phyloP scores from a whole-genome alignment of 139 green algal genomes.

The Chlamydomonas schloesseri region DNA sequence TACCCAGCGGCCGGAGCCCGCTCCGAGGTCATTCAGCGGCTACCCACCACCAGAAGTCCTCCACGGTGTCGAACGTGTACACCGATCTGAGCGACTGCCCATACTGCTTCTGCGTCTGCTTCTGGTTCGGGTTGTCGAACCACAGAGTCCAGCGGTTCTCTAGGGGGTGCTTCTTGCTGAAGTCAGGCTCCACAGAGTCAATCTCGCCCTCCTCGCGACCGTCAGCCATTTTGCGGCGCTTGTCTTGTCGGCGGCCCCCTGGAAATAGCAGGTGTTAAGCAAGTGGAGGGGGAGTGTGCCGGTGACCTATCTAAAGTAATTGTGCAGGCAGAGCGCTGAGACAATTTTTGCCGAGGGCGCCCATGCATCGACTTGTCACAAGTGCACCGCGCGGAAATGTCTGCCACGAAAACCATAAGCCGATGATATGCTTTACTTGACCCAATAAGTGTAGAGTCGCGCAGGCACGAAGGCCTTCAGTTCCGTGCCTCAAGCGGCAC shows the following conservation, averaged over 20 bases:
- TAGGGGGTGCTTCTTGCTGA: slow-evolving; percentile 86
- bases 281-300: neutral
- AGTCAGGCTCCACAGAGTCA: slow-evolving; percentile 62
- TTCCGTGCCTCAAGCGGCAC: too few relatives aligned
- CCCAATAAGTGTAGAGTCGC: too few relatives aligned
- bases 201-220: slow-evolving; percentile 40
- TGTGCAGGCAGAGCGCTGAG: too few relatives aligned
- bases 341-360: too few relatives aligned
- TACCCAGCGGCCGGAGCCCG: neutral
- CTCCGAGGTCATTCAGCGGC: neutral
- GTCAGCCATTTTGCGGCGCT: neutral
- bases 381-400: too few relatives aligned
- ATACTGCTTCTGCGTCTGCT: slow-evolving; percentile 71
- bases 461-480: too few relatives aligned
- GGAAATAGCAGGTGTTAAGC: neutral
- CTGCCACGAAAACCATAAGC: too few relatives aligned
- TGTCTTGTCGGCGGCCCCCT: neutral
- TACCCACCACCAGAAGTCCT: slow-evolving; percentile 99
- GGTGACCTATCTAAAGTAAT: neutral
- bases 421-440: too few relatives aligned
- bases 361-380: too few relatives aligned
- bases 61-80: slow-evolving; percentile 96
- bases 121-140: slow-evolving; percentile 96
- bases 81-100: slow-evolving; percentile 73
- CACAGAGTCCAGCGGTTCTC: slow-evolving; percentile 95